These are phyloP conservation scores for Gastrolobium villosum DNA, from an alignment of 306 rosid species.

Conservation along the genomic window DNA sequence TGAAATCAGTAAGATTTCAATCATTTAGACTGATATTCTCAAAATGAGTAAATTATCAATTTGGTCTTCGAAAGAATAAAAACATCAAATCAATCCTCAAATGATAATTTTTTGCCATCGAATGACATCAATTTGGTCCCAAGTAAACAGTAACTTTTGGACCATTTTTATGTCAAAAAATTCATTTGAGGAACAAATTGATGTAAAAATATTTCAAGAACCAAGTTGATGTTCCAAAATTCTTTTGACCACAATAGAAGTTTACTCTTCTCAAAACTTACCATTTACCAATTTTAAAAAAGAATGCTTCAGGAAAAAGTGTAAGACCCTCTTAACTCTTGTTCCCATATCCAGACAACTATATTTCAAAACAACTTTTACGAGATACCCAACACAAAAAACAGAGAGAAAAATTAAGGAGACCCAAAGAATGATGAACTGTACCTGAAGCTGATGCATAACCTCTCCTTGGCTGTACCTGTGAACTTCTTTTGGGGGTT, in stretches of 20 bases:
- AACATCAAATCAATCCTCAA: too few species aligned
- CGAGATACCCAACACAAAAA: not conserved
- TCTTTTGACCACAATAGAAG: too few species aligned
- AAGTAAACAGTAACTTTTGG: not conserved
- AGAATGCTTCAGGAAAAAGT: not conserved
- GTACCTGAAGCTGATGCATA: slow-evolving; percentile 91
- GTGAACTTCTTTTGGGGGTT: slow-evolving; percentile 57
- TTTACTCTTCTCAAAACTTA: too few species aligned
- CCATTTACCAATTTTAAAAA: not conserved
- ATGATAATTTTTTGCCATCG: too few species aligned
- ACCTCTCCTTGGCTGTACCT: slow-evolving; percentile 66
- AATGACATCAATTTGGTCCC: too few species aligned
- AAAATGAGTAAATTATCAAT: too few species aligned
- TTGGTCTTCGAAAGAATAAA: too few species aligned
- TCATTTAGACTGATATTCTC: too few species aligned
- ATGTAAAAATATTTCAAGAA: too few species aligned
- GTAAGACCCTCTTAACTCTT: not conserved
- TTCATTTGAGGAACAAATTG: too few species aligned
- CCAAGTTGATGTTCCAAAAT: too few species aligned
- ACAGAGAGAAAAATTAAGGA: not conserved
- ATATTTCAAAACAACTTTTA: not conserved
- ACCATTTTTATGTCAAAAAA: too few species aligned
- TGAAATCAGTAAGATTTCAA: slow-evolving; percentile 26
- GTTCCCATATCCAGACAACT: slow-evolving; percentile 16
- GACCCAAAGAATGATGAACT: slow-evolving; percentile 35